phyloP scores from a whole-genome alignment of 106 monocot genomes.

The Phalaenopsis equestris region DNA sequence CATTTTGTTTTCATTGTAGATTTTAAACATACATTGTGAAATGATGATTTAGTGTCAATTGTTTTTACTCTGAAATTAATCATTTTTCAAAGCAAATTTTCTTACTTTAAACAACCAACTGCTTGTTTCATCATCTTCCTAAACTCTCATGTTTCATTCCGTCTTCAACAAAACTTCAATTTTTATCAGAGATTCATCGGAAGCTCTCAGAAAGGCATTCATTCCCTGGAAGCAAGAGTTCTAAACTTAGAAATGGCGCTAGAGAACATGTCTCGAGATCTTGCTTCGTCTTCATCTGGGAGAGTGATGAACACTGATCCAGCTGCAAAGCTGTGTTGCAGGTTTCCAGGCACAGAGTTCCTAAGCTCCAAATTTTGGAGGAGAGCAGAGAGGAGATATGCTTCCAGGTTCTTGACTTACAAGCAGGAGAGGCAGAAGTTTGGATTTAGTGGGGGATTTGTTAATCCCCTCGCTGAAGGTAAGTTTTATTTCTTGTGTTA shows the following conservation, averaged over 20 bases:
- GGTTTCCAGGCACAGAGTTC: constrained; percentile 69
- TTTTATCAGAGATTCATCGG: constrained; percentile 78
- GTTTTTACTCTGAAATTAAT: too few relatives aligned
- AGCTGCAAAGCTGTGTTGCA: constrained; percentile 51
- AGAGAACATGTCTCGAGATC: constrained; percentile 72
- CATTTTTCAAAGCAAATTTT: too few relatives aligned
- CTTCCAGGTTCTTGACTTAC: constrained; percentile 26
- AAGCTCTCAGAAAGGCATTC: constrained; percentile 78
- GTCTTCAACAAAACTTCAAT: not conserved
- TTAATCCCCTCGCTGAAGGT: constrained; percentile 64
- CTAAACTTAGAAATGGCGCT: constrained; percentile 72
- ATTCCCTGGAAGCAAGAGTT: constrained; percentile 80
- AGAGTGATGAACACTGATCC: constrained; percentile 28
- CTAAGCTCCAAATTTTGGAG: constrained; percentile 78
- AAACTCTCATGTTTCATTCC: not conserved
- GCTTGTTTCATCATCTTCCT: too few relatives aligned
- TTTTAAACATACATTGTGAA: too few relatives aligned
- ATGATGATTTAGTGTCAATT: too few relatives aligned
- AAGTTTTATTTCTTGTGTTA: not conserved
- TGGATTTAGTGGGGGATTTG: constrained; percentile 35
- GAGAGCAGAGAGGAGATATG: constrained; percentile 55
- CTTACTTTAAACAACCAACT: too few relatives aligned
- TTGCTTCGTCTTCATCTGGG: constrained; percentile 38
- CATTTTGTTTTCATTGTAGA: too few relatives aligned
- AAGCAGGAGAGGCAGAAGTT: constrained; percentile 11